Evolutionary conservation across 495 filamentous ascomycete species (phyloP).

Genomic region (Tuber indicum): DNA sequence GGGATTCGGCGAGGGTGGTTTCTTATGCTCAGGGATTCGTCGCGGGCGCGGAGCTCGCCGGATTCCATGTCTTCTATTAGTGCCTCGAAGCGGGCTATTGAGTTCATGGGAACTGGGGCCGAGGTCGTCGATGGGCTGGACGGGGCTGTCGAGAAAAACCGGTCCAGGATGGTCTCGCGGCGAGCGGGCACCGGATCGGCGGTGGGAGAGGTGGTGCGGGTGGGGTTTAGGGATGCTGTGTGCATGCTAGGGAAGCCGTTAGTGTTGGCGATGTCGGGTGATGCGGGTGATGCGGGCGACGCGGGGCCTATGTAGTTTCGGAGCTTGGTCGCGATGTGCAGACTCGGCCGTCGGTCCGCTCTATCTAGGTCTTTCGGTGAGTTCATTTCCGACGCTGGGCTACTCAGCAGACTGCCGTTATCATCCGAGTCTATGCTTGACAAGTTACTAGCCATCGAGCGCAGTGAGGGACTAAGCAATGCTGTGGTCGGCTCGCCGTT

Average conservation of each 20-base stretch:
- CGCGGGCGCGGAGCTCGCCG: background rate
- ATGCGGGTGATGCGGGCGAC: too few relatives aligned
- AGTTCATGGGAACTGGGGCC: constrained; percentile 26
- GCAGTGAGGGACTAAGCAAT: constrained; percentile 37
- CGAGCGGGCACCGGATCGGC: constrained; percentile 12
- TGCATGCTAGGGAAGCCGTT: background rate
- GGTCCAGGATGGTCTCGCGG: constrained; percentile 41
- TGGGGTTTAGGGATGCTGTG: background rate
- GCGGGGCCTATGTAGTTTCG: constrained; percentile 14
- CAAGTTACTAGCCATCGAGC: constrained; percentile 38
- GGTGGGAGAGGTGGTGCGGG: constrained; percentile 2
- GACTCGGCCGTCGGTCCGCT: constrained; percentile 10
- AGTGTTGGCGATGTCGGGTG: background rate
- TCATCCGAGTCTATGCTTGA: constrained; percentile 40
- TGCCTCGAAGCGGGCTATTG: constrained; percentile 42
- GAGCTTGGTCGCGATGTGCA: constrained; percentile 32
- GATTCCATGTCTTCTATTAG: constrained; percentile 35
- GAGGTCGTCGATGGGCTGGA: constrained; percentile 18
- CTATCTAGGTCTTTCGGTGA: constrained; percentile 15
- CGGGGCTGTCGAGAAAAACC: constrained; percentile 39
- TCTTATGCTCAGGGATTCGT: constrained; percentile 7
- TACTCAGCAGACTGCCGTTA: constrained; percentile 29
- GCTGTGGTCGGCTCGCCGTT: constrained; percentile 41
- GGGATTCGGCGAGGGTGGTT: constrained; percentile 35
- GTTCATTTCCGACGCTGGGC: constrained; percentile 30